Percentiles rank a stretch among this genome's conserved stretches.
These are phyloP conservation scores for Chlorencoelia australis DNA, from an alignment of 2,329 filamentous ascomycete genomes.

Conservation along the genomic window DNA sequence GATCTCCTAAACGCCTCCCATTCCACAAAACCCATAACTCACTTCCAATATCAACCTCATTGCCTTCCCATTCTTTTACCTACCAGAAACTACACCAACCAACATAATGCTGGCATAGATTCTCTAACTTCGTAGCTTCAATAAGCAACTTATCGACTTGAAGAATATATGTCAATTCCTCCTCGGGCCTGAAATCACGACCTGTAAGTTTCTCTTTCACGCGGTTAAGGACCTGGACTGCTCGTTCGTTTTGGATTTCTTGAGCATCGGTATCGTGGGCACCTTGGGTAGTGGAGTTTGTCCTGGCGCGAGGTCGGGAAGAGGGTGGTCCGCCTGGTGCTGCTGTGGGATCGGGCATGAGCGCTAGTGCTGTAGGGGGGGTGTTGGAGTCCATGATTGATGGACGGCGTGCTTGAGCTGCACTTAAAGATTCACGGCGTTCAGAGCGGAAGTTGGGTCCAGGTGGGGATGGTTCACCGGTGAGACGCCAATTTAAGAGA, in stretches of 20 bases:
- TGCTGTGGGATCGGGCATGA: slow-evolving; percentile 32
- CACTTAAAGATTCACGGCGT: slow-evolving; percentile 41
- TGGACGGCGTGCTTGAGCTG: slow-evolving; percentile 44
- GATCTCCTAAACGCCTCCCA: too few relatives aligned
- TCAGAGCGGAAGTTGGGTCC: slow-evolving; percentile 59
- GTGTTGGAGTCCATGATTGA: slow-evolving; percentile 59
- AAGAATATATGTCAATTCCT: slow-evolving; percentile 73
- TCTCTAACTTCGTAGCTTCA: slow-evolving; percentile 94
- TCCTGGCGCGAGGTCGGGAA: slow-evolving; percentile 44
- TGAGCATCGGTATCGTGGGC: slow-evolving; percentile 33
- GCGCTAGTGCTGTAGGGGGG: slow-evolving; percentile 44
- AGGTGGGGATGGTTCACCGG: slow-evolving; percentile 47
- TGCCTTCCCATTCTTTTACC: not conserved
- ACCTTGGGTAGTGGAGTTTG: slow-evolving; percentile 44
- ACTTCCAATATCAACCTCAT: not conserved
- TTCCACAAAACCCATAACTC: too few relatives aligned
- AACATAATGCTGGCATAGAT: slow-evolving; percentile 97
- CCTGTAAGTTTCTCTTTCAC: slow-evolving; percentile 96
- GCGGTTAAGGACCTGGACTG: slow-evolving; percentile 79
- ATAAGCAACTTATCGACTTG: slow-evolving; percentile 93
- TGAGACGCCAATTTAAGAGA: slow-evolving; percentile 93
- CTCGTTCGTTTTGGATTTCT: slow-evolving; percentile 88
- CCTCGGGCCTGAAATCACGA: slow-evolving; percentile 75
- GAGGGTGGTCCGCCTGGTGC: slow-evolving; percentile 36
- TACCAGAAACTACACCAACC: slow-evolving; percentile 99